Evolutionary conservation across 805 yeast species (phyloP), one percentile per base, ranked within the genome.

Genomic region (Kodamaea hsintzibuensis): DNA sequence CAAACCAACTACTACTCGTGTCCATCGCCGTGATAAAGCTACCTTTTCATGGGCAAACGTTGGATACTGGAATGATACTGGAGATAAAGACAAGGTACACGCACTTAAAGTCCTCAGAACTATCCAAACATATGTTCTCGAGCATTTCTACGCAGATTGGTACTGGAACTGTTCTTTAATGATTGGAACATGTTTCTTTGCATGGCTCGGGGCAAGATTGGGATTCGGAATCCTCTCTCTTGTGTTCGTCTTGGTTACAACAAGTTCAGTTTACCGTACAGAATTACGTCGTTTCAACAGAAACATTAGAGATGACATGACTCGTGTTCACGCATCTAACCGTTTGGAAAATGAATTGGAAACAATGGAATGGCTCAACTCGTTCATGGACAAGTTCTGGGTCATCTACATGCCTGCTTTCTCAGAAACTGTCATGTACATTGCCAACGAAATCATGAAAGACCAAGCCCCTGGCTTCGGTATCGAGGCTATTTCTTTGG

Each of bases 401-500:
- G 89, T 88, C 54, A 87, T 89, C 56, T 89, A 89, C 63, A 89
- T 89, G 96, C 93, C 95, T 33, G 91, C 89, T 0, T 74, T 89
- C 49, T 85, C 91, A 6, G 90, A 87, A 60, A 84, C 83, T 70
- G 96, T 89, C 19, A 78, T 83, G 68, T 81, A 79, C 48, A 82
- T 80, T 62, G 88, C 90, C n/a, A 88, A 87, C 62, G 85, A 82
- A 19, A 76, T 80, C 14, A 71, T 89, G 64, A 82, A 83, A 47
- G 91, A 83, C 63, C 82, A 84, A 57, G 90, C 88, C 3, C 93
- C 96, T 12, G 96, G 96, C 25, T 85, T 83, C 62, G 95, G 95
- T 66, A 88, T 89, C 63, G 92, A 88, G 54, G 86, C 84, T 5
- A 66, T 89, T 49, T 76, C 88, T 5, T 72, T 89, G 60, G 91